phyloP scores from a whole-genome alignment of 441 rosid species.

The Gossypium aridum region DNA sequence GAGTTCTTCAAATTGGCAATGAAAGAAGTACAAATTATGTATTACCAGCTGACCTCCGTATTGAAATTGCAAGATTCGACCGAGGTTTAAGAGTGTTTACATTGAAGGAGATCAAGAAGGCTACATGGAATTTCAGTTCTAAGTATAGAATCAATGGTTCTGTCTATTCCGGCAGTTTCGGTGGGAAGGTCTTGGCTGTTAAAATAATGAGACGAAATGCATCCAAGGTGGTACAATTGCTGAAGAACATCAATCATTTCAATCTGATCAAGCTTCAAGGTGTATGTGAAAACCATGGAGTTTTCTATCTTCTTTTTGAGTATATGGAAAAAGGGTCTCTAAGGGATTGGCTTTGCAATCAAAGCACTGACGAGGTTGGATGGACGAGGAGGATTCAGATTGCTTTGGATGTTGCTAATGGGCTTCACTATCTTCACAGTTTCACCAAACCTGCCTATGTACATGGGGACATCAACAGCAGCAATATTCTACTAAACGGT shows the following conservation, averaged over 20 bases:
- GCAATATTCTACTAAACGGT: conserved; percentile 51
- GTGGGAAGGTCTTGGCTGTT: conserved; percentile 61
- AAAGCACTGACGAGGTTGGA: conserved; percentile 25
- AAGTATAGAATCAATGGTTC: conserved; percentile 43
- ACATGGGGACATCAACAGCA: conserved; percentile 55
- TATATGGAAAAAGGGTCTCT: conserved; percentile 55
- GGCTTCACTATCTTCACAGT: conserved; percentile 73
- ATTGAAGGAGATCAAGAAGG: conserved; percentile 48
- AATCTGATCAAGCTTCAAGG: conserved; percentile 68
- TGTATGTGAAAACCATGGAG: conserved; percentile 46
- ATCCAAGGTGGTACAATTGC: conserved; percentile 46
- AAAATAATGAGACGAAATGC: conserved; percentile 62
- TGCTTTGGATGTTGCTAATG: conserved; percentile 61
- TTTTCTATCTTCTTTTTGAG: conserved; percentile 72
- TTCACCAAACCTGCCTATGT: conserved; percentile 60
- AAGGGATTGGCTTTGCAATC: conserved; percentile 43
- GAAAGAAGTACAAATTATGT: neutral
- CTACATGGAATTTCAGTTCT: conserved; percentile 60
- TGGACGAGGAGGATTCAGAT: conserved; percentile 61
- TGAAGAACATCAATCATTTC: conserved; percentile 57
- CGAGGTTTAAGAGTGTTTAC: conserved; percentile 40
- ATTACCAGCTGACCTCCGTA: conserved; percentile 29
- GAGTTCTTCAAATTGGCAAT: conserved; percentile 7
- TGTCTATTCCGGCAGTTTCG: conserved; percentile 51
- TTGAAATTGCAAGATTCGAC: conserved; percentile 25